A percentile compares a stretch with the other conserved stretches of the same genome.
Evolutionary conservation across 2,329 filamentous ascomycete species (phyloP).

Genomic region (Apiospora sp.): DNA sequence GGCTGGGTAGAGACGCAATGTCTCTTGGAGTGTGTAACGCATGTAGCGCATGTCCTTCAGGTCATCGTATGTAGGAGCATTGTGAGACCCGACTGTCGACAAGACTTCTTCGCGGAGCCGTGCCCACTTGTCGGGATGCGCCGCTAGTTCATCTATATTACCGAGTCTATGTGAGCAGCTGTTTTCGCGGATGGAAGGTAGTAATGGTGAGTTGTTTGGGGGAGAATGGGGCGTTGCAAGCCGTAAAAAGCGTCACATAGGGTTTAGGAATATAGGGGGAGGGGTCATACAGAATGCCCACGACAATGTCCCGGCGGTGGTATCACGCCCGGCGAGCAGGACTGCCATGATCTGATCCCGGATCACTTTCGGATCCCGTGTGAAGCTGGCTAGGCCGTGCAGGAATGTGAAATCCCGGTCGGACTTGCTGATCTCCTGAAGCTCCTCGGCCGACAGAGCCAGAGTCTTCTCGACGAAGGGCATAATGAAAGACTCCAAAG

Average conservation of each 20-base stretch:
- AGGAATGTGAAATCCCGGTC: slow-evolving; percentile 77
- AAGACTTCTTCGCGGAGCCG: slow-evolving; percentile 70
- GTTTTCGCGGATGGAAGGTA: background rate
- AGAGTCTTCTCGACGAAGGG: slow-evolving; percentile 74
- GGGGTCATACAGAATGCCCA: slow-evolving; percentile 62
- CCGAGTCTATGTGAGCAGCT: background rate
- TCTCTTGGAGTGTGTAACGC: slow-evolving; percentile 58
- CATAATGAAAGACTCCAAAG: slow-evolving; percentile 73
- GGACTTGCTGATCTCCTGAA: slow-evolving; percentile 72
- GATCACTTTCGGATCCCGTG: slow-evolving; percentile 67
- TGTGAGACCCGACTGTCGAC: slow-evolving; percentile 56
- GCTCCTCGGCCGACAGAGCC: slow-evolving; percentile 67
- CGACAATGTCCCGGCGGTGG: slow-evolving; percentile 71
- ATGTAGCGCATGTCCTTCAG: slow-evolving; percentile 77
- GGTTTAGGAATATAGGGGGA: background rate
- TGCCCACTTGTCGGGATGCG: slow-evolving; percentile 61
- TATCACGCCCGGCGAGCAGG: slow-evolving; percentile 76
- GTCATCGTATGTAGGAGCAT: slow-evolving; percentile 65
- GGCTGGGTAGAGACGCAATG: slow-evolving; percentile 57
- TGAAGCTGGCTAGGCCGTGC: slow-evolving; percentile 73
- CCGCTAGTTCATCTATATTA: slow-evolving; percentile 61
- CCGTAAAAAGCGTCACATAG: background rate
- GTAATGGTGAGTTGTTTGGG: background rate
- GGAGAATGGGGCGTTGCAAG: no score
- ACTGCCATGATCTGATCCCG: slow-evolving; percentile 81